Evolutionary conservation across 2,329 filamentous ascomycete genomes (phyloP).

Genomic region (Pyrenophora graminea): DNA sequence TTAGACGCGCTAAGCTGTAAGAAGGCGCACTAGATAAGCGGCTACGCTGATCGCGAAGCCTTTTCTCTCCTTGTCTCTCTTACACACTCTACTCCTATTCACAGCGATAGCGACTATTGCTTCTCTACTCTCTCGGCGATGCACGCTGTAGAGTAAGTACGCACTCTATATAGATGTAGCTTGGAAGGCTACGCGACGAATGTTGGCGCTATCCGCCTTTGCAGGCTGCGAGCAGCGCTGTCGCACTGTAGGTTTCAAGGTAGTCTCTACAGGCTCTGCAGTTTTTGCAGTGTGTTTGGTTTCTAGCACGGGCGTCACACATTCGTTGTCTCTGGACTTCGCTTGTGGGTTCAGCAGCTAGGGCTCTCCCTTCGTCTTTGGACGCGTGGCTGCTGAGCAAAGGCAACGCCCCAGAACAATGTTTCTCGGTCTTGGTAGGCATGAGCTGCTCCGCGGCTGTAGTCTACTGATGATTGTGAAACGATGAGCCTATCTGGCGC

Average conservation of each 20-base stretch:
- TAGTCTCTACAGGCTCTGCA: neutral
- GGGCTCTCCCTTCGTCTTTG: conserved; percentile 23
- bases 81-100: neutral
- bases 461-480: conserved; percentile 10
- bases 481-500: conserved; percentile 39
- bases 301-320: conserved; percentile 24
- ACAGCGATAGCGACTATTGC: neutral
- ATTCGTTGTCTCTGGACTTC: conserved; percentile 28
- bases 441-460: conserved; percentile 20
- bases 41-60: neutral
- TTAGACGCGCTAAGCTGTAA: neutral
- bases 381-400: conserved; percentile 42
- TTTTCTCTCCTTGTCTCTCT: neutral
- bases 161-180: neutral
- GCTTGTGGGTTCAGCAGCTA: conserved; percentile 39
- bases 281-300: neutral
- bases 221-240: neutral
- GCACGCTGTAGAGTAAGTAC: no score
- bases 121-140: no score
- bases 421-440: conserved; percentile 8
- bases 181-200: neutral
- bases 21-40: neutral
- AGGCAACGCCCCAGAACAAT: conserved; percentile 43
- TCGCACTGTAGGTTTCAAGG: neutral
- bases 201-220: neutral